Conservation (phyloP, 2,329 filamentous ascomycete genomes). For the Lasiodiplodia citricola region DNA sequence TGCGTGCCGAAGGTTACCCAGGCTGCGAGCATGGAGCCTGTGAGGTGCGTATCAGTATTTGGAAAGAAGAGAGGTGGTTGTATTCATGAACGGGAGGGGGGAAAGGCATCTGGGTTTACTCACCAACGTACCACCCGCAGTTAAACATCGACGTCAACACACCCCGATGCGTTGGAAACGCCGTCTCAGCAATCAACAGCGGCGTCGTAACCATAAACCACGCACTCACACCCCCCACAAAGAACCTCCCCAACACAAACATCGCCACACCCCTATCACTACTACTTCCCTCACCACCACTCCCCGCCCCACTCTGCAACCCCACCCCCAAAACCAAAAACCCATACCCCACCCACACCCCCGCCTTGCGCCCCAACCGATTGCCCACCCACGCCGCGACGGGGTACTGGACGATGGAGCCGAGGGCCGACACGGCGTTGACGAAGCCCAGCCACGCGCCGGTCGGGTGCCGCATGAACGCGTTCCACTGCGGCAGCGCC, state of each 20-base stretch:
- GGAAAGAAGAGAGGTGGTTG: not conserved
- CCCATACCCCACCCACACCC: fast-evolving
- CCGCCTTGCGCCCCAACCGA: not conserved
- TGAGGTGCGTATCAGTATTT: not conserved
- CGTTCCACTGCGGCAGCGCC: not conserved
- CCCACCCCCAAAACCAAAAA: not conserved
- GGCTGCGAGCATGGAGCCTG: slow-evolving; percentile 50
- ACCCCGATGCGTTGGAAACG: not conserved
- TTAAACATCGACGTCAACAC: not conserved
- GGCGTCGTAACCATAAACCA: not conserved
- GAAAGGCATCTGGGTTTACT: not conserved
- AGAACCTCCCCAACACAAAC: not conserved
- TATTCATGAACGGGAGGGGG: not conserved
- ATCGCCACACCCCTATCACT: not conserved
- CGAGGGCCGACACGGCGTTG: slow-evolving; percentile 30
- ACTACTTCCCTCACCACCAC: too few species aligned
- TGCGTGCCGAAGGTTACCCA: slow-evolving; percentile 54
- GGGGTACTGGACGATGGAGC: not conserved
- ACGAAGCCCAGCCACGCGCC: slow-evolving; percentile 27
- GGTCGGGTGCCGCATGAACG: slow-evolving; percentile 32
- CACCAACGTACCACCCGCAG: slow-evolving; percentile 1
- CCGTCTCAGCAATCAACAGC: not conserved
- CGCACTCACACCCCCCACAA: not conserved
- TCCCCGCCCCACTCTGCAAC: not conserved
- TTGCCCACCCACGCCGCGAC: not conserved